phyloP scores from a whole-genome alignment of 2,329 filamentous ascomycete species.

The Cytospora piceicola region DNA sequence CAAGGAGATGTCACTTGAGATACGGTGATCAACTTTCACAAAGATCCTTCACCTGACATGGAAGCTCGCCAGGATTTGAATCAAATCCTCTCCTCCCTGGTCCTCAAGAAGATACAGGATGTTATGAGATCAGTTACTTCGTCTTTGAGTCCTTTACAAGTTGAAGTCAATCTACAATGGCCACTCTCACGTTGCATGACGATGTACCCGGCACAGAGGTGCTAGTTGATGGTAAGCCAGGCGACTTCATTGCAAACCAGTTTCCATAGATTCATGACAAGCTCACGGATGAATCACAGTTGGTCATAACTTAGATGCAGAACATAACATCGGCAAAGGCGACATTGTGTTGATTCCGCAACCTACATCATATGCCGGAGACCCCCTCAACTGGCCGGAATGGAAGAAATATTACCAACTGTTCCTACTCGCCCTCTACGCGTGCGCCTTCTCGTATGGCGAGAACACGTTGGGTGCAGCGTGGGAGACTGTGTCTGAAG shows the following conservation, averaged over 20 bases:
- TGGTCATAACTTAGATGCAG: neutral
- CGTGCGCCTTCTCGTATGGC: constrained; percentile 46
- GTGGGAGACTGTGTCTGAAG: constrained; percentile 45
- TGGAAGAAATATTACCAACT: constrained; percentile 46
- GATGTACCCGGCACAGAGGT: constrained; percentile 19
- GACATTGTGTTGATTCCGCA: constrained; percentile 26
- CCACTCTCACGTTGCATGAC: neutral
- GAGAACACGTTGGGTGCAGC: constrained; percentile 47
- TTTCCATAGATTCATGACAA: neutral
- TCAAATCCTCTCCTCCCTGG: too few relatives aligned
- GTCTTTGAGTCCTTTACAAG: neutral
- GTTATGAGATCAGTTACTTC: neutral
- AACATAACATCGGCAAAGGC: constrained; percentile 14
- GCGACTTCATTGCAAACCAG: neutral
- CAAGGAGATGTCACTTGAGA: neutral
- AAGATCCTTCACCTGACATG: too few relatives aligned
- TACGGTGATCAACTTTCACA: neutral
- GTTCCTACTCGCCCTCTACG: constrained; percentile 45
- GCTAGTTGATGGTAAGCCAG: constrained; percentile 17
- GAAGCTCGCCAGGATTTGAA: too few relatives aligned
- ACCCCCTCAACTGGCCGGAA: constrained; percentile 38
- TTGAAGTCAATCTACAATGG: neutral
- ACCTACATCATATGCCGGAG: constrained; percentile 21
- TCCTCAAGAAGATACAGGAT: too few relatives aligned
- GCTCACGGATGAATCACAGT: neutral